phyloP scores from a whole-genome alignment of 306 rosid genomes.

The Gleditsia sinensis region DNA sequence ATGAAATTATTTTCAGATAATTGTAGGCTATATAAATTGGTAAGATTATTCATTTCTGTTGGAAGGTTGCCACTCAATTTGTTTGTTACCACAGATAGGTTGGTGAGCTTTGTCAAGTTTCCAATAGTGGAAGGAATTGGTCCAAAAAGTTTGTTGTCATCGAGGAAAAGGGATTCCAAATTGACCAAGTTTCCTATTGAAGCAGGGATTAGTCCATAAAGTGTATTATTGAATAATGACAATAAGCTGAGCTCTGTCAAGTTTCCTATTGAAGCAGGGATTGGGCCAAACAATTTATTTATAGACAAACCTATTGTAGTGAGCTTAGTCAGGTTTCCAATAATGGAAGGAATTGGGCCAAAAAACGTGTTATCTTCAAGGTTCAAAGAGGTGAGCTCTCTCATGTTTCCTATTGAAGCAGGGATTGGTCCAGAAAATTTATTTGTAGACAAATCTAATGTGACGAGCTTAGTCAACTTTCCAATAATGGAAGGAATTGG shows the following conservation, averaged over 20 bases:
- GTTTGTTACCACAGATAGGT: rapidly evolving
- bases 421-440: background rate
- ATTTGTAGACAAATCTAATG: background rate
- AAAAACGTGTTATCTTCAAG: background rate
- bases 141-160: background rate
- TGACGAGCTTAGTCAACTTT: background rate
- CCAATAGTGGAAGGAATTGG: background rate
- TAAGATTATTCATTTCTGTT: background rate
- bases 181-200: background rate
- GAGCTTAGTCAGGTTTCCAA: background rate
- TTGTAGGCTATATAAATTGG: background rate
- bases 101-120: background rate
- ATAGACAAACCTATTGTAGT: background rate
- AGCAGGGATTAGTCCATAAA: background rate
- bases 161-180: background rate
- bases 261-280: conserved; percentile 13
- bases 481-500: background rate
- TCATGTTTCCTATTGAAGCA: conserved; percentile 4
- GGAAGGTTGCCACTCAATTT: background rate
- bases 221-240: too few species aligned
- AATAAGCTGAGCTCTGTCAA: too few species aligned
- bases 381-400: too few species aligned
- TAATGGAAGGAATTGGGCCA: background rate
- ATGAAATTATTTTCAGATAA: background rate
- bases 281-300: background rate